Percentiles rank a stretch among this genome's conserved stretches.
Evolutionary conservation across 2,329 filamentous ascomycete species (phyloP).

Genomic region (Apiospora marii): DNA sequence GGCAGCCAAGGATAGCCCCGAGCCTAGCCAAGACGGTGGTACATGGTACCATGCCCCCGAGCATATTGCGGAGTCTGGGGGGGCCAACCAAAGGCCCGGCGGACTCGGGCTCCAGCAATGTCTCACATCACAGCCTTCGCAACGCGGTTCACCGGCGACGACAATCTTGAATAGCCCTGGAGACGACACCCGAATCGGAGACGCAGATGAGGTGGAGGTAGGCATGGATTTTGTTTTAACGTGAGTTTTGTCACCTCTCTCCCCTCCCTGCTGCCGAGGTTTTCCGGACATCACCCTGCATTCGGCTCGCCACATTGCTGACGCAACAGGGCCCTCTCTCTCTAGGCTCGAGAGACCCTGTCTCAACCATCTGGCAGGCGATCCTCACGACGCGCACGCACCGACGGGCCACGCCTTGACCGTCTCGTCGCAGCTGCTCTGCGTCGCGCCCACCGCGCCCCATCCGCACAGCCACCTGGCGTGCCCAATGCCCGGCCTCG

Average conservation of each 20-base stretch:
- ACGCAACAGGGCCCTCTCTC: not conserved
- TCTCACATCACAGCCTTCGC: not conserved
- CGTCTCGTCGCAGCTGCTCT: not conserved
- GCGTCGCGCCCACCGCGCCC: not conserved
- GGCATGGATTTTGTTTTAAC: conserved; percentile 26
- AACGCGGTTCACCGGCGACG: not conserved
- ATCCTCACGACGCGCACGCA: not conserved
- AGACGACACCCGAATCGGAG: not conserved
- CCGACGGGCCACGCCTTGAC: not conserved
- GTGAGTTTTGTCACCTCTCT: conserved; percentile 13
- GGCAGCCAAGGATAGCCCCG: no score
- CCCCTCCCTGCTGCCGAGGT: not conserved
- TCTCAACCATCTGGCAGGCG: not conserved
- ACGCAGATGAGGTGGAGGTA: not conserved
- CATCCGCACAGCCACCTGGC: not conserved
- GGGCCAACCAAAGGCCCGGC: not conserved
- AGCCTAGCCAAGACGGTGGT: no score
- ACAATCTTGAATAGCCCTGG: not conserved
- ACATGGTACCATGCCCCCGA: no score
- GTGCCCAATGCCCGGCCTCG: not conserved
- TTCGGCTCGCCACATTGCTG: not conserved
- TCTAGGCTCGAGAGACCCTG: not conserved
- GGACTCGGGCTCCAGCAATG: not conserved
- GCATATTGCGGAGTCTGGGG: no score
- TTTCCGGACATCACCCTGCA: not conserved